A percentile compares a stretch with the other conserved stretches of the same genome.
phyloP scores from a whole-genome alignment of 2,329 filamentous ascomycete species.

The Bimuria novae-zelandiae region DNA sequence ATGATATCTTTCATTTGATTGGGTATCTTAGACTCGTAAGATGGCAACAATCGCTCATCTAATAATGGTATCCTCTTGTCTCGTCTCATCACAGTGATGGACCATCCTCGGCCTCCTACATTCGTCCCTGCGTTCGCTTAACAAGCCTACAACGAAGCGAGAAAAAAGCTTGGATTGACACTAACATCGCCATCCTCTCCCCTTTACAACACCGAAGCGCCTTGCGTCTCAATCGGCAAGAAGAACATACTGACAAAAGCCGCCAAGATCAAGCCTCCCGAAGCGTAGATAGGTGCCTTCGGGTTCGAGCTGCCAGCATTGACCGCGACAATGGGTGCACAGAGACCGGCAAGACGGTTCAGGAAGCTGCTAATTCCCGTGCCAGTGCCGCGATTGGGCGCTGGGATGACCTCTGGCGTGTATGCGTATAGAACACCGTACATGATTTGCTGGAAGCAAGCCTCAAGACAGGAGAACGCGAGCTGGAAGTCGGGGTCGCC shows the following conservation, averaged over 20 bases:
- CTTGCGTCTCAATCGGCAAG: constrained; percentile 51
- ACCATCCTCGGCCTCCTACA: neutral
- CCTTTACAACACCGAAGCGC: constrained; percentile 47
- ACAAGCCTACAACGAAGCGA: neutral
- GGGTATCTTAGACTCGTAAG: no score
- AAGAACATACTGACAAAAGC: constrained; percentile 49
- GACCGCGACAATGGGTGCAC: constrained; percentile 69
- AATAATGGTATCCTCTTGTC: neutral
- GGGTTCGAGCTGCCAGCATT: constrained; percentile 46
- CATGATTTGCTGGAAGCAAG: constrained; percentile 64
- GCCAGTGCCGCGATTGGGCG: constrained; percentile 71
- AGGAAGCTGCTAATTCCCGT: constrained; percentile 74
- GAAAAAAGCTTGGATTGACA: neutral
- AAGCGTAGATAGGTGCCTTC: constrained; percentile 50
- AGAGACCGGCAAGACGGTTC: constrained; percentile 69
- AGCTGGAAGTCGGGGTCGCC: constrained; percentile 63
- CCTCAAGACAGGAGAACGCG: constrained; percentile 68
- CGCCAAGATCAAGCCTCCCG: constrained; percentile 50
- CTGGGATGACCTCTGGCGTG: constrained; percentile 77
- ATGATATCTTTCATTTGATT: no score
- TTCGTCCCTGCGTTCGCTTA: neutral
- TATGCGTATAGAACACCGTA: constrained; percentile 78
- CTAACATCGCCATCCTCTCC: neutral
- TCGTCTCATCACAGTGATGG: neutral
- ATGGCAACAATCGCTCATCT: no score